phyloP scores from a whole-genome alignment of 2,329 filamentous ascomycete species.

The Botrytis elliptica region DNA sequence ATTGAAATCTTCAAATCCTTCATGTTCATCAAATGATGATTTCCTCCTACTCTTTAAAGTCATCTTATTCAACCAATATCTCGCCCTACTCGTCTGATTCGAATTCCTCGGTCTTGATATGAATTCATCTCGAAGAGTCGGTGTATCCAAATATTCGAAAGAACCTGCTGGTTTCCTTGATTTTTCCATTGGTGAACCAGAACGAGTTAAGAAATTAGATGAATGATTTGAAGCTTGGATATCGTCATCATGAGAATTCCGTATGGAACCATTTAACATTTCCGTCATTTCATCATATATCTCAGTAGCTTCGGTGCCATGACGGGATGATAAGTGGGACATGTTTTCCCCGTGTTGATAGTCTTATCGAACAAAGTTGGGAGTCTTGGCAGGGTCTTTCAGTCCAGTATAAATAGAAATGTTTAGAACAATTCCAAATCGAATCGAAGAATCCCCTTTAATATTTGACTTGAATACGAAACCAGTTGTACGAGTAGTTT shows the following conservation, averaged over 20 bases:
- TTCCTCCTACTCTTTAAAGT: slow-evolving; percentile 2
- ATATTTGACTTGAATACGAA: background rate
- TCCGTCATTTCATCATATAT: background rate
- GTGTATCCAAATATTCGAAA: slow-evolving; percentile 24
- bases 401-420: background rate
- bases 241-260: slow-evolving; percentile 1
- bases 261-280: background rate
- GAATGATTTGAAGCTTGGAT: background rate
- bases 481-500: background rate
- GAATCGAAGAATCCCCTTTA: background rate
- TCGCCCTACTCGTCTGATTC: slow-evolving; percentile 19
- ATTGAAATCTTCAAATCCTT: background rate
- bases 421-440: background rate
- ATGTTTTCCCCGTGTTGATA: background rate
- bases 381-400: slow-evolving; percentile 6
- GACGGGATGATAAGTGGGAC: slow-evolving; percentile 1
- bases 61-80: slow-evolving; percentile 20
- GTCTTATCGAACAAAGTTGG: slow-evolving; percentile 1
- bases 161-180: background rate
- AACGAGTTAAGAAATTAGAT: background rate
- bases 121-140: slow-evolving; percentile 25
- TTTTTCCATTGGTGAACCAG: slow-evolving; percentile 12
- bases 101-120: slow-evolving; percentile 16
- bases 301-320: background rate
- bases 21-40: slow-evolving; percentile 9